Conservation (phyloP, 306 rosid species). For the Inga laurina region DNA sequence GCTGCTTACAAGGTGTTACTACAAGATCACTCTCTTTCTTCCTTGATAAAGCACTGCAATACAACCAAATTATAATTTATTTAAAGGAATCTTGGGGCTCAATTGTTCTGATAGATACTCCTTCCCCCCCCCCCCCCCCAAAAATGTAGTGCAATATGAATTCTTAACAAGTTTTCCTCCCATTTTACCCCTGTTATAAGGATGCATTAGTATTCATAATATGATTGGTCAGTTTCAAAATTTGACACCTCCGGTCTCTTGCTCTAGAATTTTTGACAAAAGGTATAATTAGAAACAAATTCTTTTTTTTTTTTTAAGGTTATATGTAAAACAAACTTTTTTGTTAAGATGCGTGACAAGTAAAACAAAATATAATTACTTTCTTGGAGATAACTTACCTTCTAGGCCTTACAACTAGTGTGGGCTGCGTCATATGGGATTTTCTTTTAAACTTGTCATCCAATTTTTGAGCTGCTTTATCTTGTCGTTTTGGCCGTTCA, state of each 20-base stretch:
- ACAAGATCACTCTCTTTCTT: conserved; percentile 45
- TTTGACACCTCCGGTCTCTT: background rate
- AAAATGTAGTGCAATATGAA: no score
- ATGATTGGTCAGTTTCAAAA: background rate
- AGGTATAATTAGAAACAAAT: background rate
- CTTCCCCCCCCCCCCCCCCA: no score
- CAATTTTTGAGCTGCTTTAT: background rate
- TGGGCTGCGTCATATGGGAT: background rate
- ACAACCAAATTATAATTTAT: background rate
- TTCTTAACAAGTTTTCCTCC: background rate
- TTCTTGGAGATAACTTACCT: background rate
- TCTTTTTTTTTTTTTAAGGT: background rate
- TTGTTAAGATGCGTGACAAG: background rate
- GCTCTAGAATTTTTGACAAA: background rate
- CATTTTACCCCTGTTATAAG: background rate
- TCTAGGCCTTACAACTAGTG: background rate
- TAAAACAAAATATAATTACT: background rate
- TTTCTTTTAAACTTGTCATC: background rate
- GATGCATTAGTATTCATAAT: no score
- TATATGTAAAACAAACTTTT: background rate
- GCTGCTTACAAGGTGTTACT: conserved; percentile 44
- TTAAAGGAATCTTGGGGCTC: background rate
- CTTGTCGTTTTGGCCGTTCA: conserved; percentile 11
- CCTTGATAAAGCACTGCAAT: conserved; percentile 22
- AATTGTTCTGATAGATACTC: background rate